Base-by-base conservation (phyloP, 2,329 filamentous ascomycete genomes). In the Ceratocystis ficicola region DNA sequence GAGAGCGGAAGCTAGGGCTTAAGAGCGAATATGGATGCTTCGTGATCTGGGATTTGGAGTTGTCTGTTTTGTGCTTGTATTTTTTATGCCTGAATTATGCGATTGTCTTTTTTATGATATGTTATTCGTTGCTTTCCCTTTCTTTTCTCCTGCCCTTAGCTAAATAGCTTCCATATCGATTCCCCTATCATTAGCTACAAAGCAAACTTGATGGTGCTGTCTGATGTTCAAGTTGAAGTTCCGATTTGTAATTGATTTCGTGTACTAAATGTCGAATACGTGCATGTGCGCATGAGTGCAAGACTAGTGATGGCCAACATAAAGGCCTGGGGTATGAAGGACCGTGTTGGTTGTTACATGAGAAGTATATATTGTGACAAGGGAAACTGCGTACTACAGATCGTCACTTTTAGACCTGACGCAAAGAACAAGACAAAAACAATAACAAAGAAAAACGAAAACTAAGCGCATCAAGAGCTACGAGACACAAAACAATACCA, bases 61-160 rank as follows among this genome's bases (percentile, higher is more conserved):
- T 67, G 64, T 63, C 32, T 63, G 44, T 62, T 63, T 63, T 60
- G 12, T 30, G 50, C 15, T 44, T 63, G 28, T 28, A 44, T 48
- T 57, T 32, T 44, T 46, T 20, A 64, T 59, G 50, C 63, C 36
- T 28, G 65, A 61, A 30, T 66, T 52, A 44, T 28, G 64, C 64
- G 20, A 63, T 46, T 32, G 64, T 50, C 30, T 25, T 25, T 32
- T 57, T 62, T 44, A 25, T 67, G 50, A 50, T 50, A 50, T 52
- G 22, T 52, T 52, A 17, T 52, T 65, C 64, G n/a, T 25, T 67
- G 50, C 44, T 62, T 65, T 65, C 36, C 17, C 17, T 62, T 44
- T 62, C 41, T 59, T 44, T 30, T 60, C 20, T 66, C 20, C 32
- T 60, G 32, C 73, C 20, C 75, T 59, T 17, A 32, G 55, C 10